Base-by-base conservation (phyloP, 108 stramenopile genomes). In the Schizochytrium sp. region DNA sequence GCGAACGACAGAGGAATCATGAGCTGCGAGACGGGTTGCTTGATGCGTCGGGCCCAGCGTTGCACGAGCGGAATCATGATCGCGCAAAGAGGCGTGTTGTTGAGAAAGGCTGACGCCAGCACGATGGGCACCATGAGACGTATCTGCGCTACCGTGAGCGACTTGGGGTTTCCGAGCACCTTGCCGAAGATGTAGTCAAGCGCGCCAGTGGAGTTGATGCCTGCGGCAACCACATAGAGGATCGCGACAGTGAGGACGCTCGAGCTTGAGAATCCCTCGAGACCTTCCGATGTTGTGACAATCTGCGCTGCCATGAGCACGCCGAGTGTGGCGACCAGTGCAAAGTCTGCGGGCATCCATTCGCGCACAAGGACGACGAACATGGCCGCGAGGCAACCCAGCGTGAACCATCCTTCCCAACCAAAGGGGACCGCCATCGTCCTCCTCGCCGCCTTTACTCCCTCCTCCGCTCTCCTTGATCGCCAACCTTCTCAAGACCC, bases 51-150 rank as follows among this genome's bases (percentile, higher is more conserved):
- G 5, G 90, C 92, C 97, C 97, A 97, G 45, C 92, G 91, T 57
- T 94, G 95, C 44, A 95, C 93, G 59, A 97, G 95, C 5, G 97
- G 97, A 25, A 97, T 96, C 96, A 96, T 96, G 29, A 97, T 95
- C n/a, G 93, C 95, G 2, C 96, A 95, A 5, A 96, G 92, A 4
- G 97, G 96, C 10, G 96, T 97, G 89, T 97, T 97, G 92, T 96
- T 97, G 53, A 97, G 60, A 88, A 97, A 96, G 12, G 97, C 97
- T 43, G 94, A 95, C 0, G 95, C 93, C 58, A 94, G 58, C 0
- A 92, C 90, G 90, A 96, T 94, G 53, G 96, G 94, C 5, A 93
- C 10, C 87, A 90, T 63, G 60, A 97, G 89, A 60, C 94, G 93
- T 14, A 96, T 48, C 83, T 97, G 96, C 60, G 96, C 96, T 4